These are phyloP conservation scores for Reticulascus tulasneorum DNA, from an alignment of 2,329 filamentous ascomycete genomes.

Conservation along the genomic window DNA sequence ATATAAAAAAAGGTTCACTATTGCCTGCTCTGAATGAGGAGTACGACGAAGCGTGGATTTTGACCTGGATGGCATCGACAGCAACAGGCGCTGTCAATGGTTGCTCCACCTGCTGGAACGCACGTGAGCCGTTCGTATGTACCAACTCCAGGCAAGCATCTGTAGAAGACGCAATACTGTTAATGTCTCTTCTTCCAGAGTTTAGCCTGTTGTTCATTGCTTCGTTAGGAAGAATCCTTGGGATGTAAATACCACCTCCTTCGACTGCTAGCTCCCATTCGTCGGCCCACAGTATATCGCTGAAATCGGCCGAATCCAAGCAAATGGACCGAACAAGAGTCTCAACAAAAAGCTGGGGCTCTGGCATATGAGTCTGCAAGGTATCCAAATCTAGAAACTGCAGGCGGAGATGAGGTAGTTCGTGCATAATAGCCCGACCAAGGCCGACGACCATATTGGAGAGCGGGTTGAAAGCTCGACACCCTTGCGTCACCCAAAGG, in stretches of 20 bases:
- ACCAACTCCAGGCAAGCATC: too few species aligned
- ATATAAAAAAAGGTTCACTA: too few species aligned
- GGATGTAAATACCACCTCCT: background rate
- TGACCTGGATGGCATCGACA: too few species aligned
- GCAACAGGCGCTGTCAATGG: too few species aligned
- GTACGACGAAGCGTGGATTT: too few species aligned
- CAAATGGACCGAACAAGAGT: background rate
- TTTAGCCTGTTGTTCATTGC: background rate
- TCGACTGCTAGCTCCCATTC: background rate
- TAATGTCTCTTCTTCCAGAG: background rate
- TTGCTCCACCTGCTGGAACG: too few species aligned
- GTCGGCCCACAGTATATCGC: background rate
- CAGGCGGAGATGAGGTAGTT: constrained; percentile 3
- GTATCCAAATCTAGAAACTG: constrained; percentile 8
- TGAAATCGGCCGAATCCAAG: background rate
- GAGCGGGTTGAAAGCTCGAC: constrained; percentile 11
- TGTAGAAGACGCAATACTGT: background rate
- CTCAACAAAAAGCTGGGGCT: background rate
- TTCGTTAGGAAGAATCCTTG: background rate
- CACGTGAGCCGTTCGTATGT: too few species aligned
- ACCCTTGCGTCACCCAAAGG: constrained; percentile 18
- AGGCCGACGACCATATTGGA: constrained; percentile 13
- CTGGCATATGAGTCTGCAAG: background rate
- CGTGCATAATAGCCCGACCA: constrained; percentile 5
- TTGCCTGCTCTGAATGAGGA: too few species aligned